These are phyloP conservation scores for Pleurostoma richardsiae DNA, from an alignment of 2,329 filamentous ascomycete species.

Conservation along the genomic window DNA sequence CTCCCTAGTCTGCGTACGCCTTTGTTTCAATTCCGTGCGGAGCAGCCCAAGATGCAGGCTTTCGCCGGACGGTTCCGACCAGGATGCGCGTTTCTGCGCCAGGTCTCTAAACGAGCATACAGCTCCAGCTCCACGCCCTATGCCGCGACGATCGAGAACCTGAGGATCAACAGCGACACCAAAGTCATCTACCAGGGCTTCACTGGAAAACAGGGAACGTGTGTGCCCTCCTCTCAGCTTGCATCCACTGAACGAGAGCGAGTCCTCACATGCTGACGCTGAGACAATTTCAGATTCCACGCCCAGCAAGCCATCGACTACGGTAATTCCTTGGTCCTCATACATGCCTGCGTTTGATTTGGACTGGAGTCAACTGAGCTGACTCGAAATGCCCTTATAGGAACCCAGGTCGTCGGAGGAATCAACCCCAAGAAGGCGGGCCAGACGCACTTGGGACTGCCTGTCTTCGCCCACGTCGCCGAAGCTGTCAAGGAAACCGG, in stretches of 20 bases:
- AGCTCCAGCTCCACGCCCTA: constrained; percentile 67
- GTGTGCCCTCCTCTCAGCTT: constrained; percentile 33
- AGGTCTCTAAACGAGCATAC: constrained; percentile 64
- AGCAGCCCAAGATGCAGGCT: constrained; percentile 71
- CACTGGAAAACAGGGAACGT: constrained; percentile 95
- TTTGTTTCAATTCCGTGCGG: constrained; percentile 1
- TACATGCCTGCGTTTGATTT: not conserved
- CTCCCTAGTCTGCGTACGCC: constrained; percentile 1
- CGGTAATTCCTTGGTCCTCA: constrained; percentile 49
- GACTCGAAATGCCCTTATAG: constrained; percentile 36
- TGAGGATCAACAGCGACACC: constrained; percentile 88
- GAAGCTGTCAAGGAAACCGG: constrained; percentile 89
- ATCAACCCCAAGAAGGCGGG: constrained; percentile 99
- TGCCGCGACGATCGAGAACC: constrained; percentile 71
- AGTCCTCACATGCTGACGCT: constrained; percentile 21
- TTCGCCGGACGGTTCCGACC: constrained; percentile 66
- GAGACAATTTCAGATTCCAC: constrained; percentile 68
- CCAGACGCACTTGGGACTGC: constrained; percentile 78
- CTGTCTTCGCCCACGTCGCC: constrained; percentile 85
- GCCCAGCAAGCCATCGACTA: constrained; percentile 98
- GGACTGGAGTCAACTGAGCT: constrained; percentile 14
- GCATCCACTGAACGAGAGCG: constrained; percentile 1
- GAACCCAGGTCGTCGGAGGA: constrained; percentile 95
- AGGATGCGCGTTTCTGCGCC: constrained; percentile 65
- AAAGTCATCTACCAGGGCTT: constrained; percentile 97